Base-by-base conservation (phyloP, 371 early-diverging fungal species). In the Actinomucor elegans region DNA sequence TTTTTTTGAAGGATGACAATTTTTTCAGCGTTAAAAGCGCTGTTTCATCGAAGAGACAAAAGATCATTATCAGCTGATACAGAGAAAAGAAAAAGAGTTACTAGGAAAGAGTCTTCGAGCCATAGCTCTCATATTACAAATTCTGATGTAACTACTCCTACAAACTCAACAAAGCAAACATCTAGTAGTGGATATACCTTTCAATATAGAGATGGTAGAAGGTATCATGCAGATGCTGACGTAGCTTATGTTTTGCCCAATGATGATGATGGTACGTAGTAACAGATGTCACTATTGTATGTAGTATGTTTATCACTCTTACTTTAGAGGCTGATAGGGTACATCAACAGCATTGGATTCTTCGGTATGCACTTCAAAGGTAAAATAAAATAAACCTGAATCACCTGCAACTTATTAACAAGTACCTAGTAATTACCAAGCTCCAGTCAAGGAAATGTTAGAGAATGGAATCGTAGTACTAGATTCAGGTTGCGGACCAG, bases 211-310 rank as follows among this genome's bases (percentile, higher is more conserved):
- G 68, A 70, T 23, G 83, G 83, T 7, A 71, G 83, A 49, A 70
- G 67, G 24, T 73, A 69, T 14, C 73, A 79, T 38, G 62, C 68
- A 12, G 65, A 71, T 21, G 66, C 66, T 17, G 58, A 49, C 18
- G 71, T 71, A 2, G 52, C 71, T 2, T 83, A 83, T 52, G 57
- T 79, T 49, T 52, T 83, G 3, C 83, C 83, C 2, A 75, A 72
- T 38, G 80, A 83, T 24, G 65, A 75, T 33, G 69, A 61, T 59
- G 75, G 75, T 71, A 38, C 20, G 0, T 11, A 37, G 6, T 7
- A 5, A 9, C 15, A 37, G 15, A 18, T 15, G 14, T 4, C 2
- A 0, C 15, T 2, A 15, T 18, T 20, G 10, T 2, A 18, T 0
- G 4, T 14, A 15, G 20, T 15, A 7, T 18, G 7, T 6, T 17